Base-by-base conservation (phyloP, 2,329 filamentous ascomycete genomes). In the Exophiala phaeomuriformis region DNA sequence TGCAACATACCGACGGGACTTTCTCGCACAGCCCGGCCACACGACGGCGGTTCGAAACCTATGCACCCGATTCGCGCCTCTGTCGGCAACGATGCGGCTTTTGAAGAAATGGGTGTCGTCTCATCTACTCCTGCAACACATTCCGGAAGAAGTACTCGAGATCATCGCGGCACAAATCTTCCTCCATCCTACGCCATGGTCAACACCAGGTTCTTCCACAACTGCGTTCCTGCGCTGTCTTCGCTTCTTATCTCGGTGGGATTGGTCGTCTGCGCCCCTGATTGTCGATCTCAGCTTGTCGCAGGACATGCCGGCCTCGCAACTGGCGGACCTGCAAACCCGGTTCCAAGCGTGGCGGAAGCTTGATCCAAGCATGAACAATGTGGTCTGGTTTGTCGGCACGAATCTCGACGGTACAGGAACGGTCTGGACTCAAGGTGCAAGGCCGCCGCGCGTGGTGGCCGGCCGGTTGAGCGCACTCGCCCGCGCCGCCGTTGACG, bases 51-150 rank as follows among this genome's bases (percentile, higher is more conserved):
- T 97, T 37, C 78, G 85, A 49, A 89, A 85, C 1, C 82, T 90
- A 50, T 89, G 85, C 69, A 95, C 88, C 1, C 82, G 89, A 2
- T 85, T 89, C 61, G 85, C 85, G 1, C 78, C 88, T 1, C 75
- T 98, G 4, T 94, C 90, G 0, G 81, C 85, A 1, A 85, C 90
- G 0, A 88, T 96, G 57, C 83, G 91, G 12, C 75, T 97, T 1
- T 77, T 87, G 42, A 97, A 97, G 73, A 81, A 83, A 65, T 98
- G 93, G 93, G 93, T 95, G 69, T 79, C 82, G 59, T 78, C 80
- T 1, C 93, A 98, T 68, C 84, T 94, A 61, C 81, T 98, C 5
- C 75, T 80, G 3, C 78, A 77, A 9, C 87, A 96, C 67, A 77
- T 97, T 61, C 77, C 79, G 31, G 83, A 88, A 33, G 89, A 95